Conservation (phyloP, 2,329 filamentous ascomycete genomes). For the Amauroascus verrucosus region DNA sequence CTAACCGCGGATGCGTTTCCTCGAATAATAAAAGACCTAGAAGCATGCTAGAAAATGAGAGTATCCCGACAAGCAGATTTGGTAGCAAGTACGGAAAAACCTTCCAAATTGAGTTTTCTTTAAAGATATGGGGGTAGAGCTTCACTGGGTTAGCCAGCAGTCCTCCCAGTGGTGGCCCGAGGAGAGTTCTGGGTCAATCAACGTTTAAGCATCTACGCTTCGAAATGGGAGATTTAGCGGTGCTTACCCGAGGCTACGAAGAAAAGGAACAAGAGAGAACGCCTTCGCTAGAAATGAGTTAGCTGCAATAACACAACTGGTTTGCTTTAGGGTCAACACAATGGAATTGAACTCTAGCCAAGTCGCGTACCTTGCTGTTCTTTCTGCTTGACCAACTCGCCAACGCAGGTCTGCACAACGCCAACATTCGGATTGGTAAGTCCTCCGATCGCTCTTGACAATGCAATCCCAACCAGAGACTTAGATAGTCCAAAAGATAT, state of each 20-base stretch:
- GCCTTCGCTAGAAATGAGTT: constrained; percentile 8
- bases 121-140: constrained; percentile 6
- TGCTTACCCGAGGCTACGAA: constrained; percentile 12
- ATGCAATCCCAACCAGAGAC: not conserved
- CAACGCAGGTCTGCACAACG: constrained; percentile 10
- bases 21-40: constrained; percentile 10
- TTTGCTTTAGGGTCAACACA: too few relatives aligned
- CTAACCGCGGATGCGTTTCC: constrained; percentile 12
- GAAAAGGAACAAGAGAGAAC: constrained; percentile 13
- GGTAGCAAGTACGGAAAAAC: constrained; percentile 13
- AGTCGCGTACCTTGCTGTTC: not conserved
- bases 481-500: constrained; percentile 10
- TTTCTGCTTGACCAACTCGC: constrained; percentile 10
- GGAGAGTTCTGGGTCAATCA: constrained; percentile 1
- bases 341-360: too few relatives aligned
- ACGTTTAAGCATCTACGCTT: not conserved
- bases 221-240: not conserved
- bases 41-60: not conserved
- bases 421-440: constrained; percentile 13
- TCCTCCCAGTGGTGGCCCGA: constrained; percentile 12
- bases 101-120: constrained; percentile 6
- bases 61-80: constrained; percentile 7
- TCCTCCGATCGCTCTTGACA: constrained; percentile 10
- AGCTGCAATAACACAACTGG: not conserved
- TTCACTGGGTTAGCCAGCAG: constrained; percentile 11